Percentiles rank a stretch among this genome's conserved stretches.
Evolutionary conservation across 345 rosid genomes (phyloP).

Genomic region (Melaleuca quinquenervia): DNA sequence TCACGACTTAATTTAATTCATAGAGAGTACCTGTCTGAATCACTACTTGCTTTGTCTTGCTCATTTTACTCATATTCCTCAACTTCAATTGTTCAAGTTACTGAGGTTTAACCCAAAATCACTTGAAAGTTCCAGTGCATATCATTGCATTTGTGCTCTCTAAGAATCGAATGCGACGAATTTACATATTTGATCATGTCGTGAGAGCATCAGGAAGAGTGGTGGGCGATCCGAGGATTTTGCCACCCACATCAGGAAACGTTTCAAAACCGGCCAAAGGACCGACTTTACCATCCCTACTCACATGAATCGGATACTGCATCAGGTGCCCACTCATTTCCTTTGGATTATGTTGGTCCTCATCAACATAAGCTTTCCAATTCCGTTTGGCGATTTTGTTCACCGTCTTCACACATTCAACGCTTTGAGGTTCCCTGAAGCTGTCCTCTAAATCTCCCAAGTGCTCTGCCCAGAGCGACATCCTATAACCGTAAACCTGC

Average conservation of each 20-base stretch:
- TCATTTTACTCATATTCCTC: not conserved
- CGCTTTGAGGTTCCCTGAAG: conserved; percentile 23
- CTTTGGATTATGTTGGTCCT: conserved; percentile 3
- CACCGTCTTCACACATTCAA: conserved; percentile 27
- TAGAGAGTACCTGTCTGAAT: not conserved
- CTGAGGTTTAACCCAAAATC: not conserved
- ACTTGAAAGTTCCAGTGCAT: not conserved
- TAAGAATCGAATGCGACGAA: not conserved
- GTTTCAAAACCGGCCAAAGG: conserved; percentile 25
- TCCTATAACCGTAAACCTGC: conserved; percentile 64
- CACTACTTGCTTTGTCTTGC: not conserved
- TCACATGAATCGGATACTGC: conserved; percentile 38
- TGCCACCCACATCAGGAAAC: conserved; percentile 66
- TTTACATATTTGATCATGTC: not conserved
- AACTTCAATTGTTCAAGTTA: not conserved
- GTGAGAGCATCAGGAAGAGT: conserved; percentile 61
- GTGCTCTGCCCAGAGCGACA: too few species aligned
- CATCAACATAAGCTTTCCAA: conserved; percentile 37
- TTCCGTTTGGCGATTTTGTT: conserved; percentile 24
- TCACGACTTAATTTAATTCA: not conserved
- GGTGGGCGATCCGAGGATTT: conserved; percentile 46
- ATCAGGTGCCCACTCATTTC: conserved; percentile 59
- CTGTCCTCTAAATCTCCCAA: conserved; percentile 29
- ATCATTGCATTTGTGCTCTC: not conserved
- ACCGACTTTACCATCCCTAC: conserved; percentile 26